phyloP scores from a whole-genome alignment of 2,329 filamentous ascomycete species.

The Stemphylium vesicarium region DNA sequence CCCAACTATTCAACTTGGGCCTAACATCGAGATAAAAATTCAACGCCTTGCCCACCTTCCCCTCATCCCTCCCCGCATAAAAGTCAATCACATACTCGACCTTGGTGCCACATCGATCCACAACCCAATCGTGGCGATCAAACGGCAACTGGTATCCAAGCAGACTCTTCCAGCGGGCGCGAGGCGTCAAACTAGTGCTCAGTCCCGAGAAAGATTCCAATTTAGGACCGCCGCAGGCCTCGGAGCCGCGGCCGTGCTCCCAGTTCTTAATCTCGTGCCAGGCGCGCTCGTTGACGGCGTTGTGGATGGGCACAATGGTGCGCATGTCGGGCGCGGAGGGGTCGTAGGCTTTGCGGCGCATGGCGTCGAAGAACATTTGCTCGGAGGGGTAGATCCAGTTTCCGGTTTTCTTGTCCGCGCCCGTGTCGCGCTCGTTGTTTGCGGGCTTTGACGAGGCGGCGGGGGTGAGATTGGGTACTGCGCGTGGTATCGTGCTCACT shows the following conservation, averaged over 20 bases:
- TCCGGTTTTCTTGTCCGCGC: conserved; percentile 70
- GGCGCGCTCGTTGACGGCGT: conserved; percentile 95
- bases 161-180: conserved; percentile 79
- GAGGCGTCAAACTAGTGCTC: conserved; percentile 71
- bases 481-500: conserved; percentile 49
- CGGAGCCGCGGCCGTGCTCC: conserved; percentile 71
- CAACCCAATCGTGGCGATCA: conserved; percentile 96
- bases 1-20: conserved; percentile 68
- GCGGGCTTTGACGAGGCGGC: conserved; percentile 55
- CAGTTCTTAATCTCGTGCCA: conserved; percentile 91
- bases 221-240: conserved; percentile 77
- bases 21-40: conserved; percentile 71
- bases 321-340: conserved; percentile 78
- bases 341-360: conserved; percentile 87
- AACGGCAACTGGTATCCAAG: conserved; percentile 92
- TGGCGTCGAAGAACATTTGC: conserved; percentile 97
- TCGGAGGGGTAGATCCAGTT: conserved; percentile 99
- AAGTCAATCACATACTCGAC: conserved; percentile 99
- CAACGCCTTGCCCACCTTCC: conserved; percentile 54
- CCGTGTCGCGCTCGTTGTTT: conserved; percentile 75
- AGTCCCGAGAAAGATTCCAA: conserved; percentile 82
- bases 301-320: conserved; percentile 95
- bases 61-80: conserved; percentile 73
- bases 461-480: conserved; percentile 37
- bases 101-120: conserved; percentile 84